These are phyloP conservation scores for Pezicula carpinea DNA, from an alignment of 2,329 filamentous ascomycete species.

Conservation along the genomic window DNA sequence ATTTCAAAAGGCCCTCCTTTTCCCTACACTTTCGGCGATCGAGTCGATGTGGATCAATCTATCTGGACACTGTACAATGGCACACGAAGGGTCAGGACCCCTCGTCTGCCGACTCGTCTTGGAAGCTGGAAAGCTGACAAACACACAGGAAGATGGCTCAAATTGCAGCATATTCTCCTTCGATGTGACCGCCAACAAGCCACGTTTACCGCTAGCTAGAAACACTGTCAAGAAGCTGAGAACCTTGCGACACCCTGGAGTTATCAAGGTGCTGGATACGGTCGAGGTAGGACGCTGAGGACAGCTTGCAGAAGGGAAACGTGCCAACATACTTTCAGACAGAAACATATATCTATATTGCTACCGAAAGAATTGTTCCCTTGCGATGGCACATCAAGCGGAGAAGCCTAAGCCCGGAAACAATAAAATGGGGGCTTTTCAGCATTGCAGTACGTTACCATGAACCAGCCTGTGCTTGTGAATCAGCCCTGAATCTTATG, in stretches of 20 bases:
- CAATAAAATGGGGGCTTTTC: conserved; percentile 92
- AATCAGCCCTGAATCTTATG: conserved; percentile 1
- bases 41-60: conserved; percentile 85
- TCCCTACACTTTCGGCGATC: conserved; percentile 88
- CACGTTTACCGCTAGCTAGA: conserved; percentile 77
- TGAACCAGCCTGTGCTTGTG: not conserved
- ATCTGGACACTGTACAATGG: conserved; percentile 97
- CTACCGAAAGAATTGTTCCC: conserved; percentile 84
- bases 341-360: conserved; percentile 92
- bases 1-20: conserved; percentile 94
- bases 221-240: conserved; percentile 93
- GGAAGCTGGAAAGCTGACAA: conserved; percentile 10
- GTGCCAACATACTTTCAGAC: conserved; percentile 50
- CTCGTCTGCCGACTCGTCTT: not conserved
- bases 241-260: conserved; percentile 88
- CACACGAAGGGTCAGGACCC: conserved; percentile 66
- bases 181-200: conserved; percentile 76
- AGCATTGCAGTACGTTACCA: conserved; percentile 64
- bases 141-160: conserved; percentile 77
- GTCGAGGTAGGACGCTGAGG: conserved; percentile 63
- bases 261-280: conserved; percentile 90
- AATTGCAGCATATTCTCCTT: conserved; percentile 97
- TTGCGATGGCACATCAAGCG: conserved; percentile 86
- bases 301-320: conserved; percentile 11
- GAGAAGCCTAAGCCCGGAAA: conserved; percentile 84